Evolutionary conservation across 139 green algal species (phyloP).

Genomic region (Picochlorum sp.): DNA sequence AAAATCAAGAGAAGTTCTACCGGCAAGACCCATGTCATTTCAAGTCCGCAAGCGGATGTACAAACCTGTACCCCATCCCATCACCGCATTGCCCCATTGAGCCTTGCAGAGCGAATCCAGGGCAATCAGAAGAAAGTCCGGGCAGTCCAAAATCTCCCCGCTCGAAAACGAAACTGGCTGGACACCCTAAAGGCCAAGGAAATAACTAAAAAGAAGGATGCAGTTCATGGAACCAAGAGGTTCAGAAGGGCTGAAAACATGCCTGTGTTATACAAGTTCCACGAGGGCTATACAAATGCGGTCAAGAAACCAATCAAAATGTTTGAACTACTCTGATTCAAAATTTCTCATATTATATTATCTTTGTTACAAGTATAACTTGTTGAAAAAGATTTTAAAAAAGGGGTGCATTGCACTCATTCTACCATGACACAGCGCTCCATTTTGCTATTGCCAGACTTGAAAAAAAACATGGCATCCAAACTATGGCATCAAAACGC

Average conservation of each 20-base stretch:
- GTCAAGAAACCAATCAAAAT: conserved; percentile 74
- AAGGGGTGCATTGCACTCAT: no score
- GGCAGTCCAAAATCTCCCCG: background rate
- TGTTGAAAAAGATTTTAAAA: no score
- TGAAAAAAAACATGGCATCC: background rate
- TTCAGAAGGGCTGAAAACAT: conserved; percentile 5
- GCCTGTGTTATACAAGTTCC: conserved; percentile 70
- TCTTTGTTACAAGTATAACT: no score
- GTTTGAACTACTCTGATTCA: conserved; percentile 64
- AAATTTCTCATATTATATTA: no score
- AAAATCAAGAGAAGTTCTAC: conserved; percentile 41
- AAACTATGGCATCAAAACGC: no score
- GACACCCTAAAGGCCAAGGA: conserved; percentile 23
- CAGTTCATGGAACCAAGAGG: background rate
- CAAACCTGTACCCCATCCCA: background rate
- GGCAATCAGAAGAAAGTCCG: background rate
- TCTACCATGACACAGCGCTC: no score
- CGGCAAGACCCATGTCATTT: no score
- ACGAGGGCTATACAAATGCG: conserved; percentile 90
- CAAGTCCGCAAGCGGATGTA: no score
- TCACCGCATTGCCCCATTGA: conserved; percentile 7
- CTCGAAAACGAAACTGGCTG: conserved; percentile 37
- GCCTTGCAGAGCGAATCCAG: conserved; percentile 24
- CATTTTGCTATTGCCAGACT: no score
- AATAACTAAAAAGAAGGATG: conserved; percentile 6